A percentile compares a stretch with the other conserved stretches of the same genome.
Evolutionary conservation across 1,284 basidiomycete genomes (phyloP).

Genomic region (Tetrapyrgos nigripes): DNA sequence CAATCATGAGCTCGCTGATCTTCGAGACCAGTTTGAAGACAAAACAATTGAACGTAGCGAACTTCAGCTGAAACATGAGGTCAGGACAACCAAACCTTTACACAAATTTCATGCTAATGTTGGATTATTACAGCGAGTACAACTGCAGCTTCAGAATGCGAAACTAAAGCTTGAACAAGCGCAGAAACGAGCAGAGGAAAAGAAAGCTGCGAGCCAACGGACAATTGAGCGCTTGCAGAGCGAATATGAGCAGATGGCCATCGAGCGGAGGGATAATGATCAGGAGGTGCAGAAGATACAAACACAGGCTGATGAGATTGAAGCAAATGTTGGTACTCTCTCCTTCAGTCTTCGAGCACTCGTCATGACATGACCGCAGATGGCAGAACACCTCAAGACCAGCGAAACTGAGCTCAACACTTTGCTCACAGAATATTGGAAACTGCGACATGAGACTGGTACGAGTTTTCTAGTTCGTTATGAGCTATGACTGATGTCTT

Average conservation of each 20-base stretch:
- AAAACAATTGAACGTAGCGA: constrained; percentile 77
- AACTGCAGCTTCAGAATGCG: constrained; percentile 78
- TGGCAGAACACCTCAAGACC: constrained; percentile 72
- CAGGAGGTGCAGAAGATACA: constrained; percentile 75
- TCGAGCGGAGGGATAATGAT: constrained; percentile 78
- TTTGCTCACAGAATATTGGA: constrained; percentile 83
- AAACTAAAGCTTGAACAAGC: constrained; percentile 79
- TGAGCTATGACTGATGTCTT: constrained; percentile 7
- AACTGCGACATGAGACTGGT: constrained; percentile 81
- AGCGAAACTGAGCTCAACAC: constrained; percentile 80
- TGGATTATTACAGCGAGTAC: constrained; percentile 60
- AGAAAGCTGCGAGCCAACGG: constrained; percentile 67
- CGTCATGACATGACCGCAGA: constrained; percentile 47
- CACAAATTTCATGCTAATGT: constrained; percentile 5
- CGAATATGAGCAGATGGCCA: constrained; percentile 79
- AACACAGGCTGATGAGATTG: constrained; percentile 67
- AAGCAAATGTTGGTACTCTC: constrained; percentile 56
- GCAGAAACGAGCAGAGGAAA: constrained; percentile 77
- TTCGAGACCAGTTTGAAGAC: constrained; percentile 70
- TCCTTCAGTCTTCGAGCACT: neutral
- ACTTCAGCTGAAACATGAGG: constrained; percentile 70
- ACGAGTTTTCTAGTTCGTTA: constrained; percentile 21
- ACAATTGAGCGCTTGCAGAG: constrained; percentile 74
- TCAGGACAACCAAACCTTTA: constrained; percentile 31
- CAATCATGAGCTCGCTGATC: constrained; percentile 67